Percentiles rank a stretch among this genome's conserved stretches.
Conservation (phyloP, 768 basidiomycete genomes). For the Boletus bicolor region DNA sequence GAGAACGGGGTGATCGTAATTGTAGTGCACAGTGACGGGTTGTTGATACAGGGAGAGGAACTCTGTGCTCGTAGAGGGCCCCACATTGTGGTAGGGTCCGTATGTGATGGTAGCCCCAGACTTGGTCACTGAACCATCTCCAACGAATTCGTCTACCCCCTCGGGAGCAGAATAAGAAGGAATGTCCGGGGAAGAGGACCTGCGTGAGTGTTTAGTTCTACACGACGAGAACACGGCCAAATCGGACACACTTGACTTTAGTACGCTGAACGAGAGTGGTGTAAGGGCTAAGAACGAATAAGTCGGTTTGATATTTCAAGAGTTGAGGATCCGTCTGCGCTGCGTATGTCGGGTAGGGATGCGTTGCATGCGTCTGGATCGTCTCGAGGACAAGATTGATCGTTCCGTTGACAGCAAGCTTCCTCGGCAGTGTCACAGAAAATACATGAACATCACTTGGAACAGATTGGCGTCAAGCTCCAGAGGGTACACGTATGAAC, state of each 20-base stretch:
- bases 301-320: conserved; percentile 70
- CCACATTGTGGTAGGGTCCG: conserved; percentile 81
- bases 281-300: conserved; percentile 86
- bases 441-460: conserved; percentile 48
- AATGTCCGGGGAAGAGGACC: conserved; percentile 69
- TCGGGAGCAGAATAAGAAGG: conserved; percentile 70
- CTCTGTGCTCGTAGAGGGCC: conserved; percentile 50
- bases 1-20: conserved; percentile 76
- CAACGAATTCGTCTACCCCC: conserved; percentile 53
- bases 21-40: conserved; percentile 72
- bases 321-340: conserved; percentile 75
- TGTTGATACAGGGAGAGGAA: conserved; percentile 65
- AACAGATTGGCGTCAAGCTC: conserved; percentile 26
- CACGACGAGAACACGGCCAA: background rate
- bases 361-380: conserved; percentile 72
- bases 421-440: conserved; percentile 60
- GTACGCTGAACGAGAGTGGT: conserved; percentile 76
- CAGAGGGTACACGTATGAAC: conserved; percentile 2
- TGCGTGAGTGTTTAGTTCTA: conserved; percentile 29
- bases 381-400: conserved; percentile 77
- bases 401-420: conserved; percentile 56
- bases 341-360: conserved; percentile 71
- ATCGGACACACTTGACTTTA: conserved; percentile 69
- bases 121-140: conserved; percentile 62
- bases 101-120: conserved; percentile 82